Conservation (phyloP, 352 stramenopile genomes). For the Phytophthora fragariaefolia region DNA sequence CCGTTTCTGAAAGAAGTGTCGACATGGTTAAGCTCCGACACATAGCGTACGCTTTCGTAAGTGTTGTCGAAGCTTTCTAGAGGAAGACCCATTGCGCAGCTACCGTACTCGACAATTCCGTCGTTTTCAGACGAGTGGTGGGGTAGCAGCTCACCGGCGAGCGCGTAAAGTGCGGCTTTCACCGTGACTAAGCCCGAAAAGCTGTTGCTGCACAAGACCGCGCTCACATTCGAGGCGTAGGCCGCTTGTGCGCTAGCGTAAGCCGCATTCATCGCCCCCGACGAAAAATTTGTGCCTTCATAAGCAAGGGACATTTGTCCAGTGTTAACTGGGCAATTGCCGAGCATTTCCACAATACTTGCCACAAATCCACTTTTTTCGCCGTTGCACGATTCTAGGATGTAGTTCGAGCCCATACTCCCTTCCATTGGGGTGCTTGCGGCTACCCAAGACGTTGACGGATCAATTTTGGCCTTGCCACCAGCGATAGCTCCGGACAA, state of each 20-base stretch:
- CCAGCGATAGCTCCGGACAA: slow-evolving; percentile 49
- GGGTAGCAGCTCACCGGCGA: slow-evolving; percentile 37
- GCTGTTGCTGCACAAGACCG: slow-evolving; percentile 47
- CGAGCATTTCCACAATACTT: slow-evolving; percentile 42
- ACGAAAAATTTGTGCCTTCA: slow-evolving; percentile 36
- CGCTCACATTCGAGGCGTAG: slow-evolving; percentile 33
- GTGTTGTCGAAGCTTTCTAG: slow-evolving; percentile 36
- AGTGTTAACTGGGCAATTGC: slow-evolving; percentile 47
- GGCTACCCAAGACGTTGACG: slow-evolving; percentile 46
- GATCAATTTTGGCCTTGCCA: slow-evolving; percentile 36
- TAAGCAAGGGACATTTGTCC: slow-evolving; percentile 44
- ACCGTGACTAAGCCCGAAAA: slow-evolving; percentile 39
- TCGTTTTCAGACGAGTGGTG: slow-evolving; percentile 50
- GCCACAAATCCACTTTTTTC: slow-evolving; percentile 29
- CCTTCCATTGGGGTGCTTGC: slow-evolving; percentile 47
- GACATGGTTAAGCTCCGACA: slow-evolving; percentile 59
- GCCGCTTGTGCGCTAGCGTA: slow-evolving; percentile 38
- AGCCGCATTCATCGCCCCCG: slow-evolving; percentile 19
- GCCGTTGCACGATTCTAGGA: slow-evolving; percentile 44
- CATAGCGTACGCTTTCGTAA: slow-evolving; percentile 54
- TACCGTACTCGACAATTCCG: slow-evolving; percentile 58
- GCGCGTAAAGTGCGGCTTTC: slow-evolving; percentile 36
- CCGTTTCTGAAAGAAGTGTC: slow-evolving; percentile 67
- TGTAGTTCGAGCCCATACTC: slow-evolving; percentile 59
- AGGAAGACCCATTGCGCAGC: slow-evolving; percentile 46